Conservation (phyloP, 495 filamentous ascomycete species). For the Podospora didyma region DNA sequence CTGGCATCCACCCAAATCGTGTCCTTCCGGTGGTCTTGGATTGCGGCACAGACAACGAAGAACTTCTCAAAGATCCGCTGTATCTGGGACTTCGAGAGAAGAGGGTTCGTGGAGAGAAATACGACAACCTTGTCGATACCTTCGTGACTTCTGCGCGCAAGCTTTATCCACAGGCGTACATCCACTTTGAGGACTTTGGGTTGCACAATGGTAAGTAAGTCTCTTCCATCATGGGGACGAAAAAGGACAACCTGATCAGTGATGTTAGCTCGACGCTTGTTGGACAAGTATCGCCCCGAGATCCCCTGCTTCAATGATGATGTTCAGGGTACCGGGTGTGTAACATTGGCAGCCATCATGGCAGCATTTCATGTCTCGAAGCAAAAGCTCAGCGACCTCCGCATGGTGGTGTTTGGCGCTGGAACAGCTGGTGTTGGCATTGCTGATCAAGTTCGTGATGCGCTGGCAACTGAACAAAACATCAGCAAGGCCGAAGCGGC, state of each 20-base stretch:
- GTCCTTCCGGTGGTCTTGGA: slow-evolving; percentile 83
- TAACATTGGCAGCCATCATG: slow-evolving; percentile 79
- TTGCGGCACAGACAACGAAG: slow-evolving; percentile 79
- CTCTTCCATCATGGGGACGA: not conserved
- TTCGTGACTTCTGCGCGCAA: slow-evolving; percentile 66
- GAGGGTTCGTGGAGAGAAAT: slow-evolving; percentile 65
- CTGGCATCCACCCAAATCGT: slow-evolving; percentile 75
- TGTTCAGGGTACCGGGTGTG: slow-evolving; percentile 84
- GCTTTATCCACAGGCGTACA: slow-evolving; percentile 73
- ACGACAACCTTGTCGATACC: slow-evolving; percentile 71
- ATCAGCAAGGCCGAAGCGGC: slow-evolving; percentile 70
- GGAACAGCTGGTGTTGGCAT: slow-evolving; percentile 88
- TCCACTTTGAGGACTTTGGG: slow-evolving; percentile 74
- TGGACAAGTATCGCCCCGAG: slow-evolving; percentile 66
- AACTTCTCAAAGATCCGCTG: slow-evolving; percentile 71
- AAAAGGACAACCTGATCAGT: not conserved
- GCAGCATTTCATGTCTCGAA: slow-evolving; percentile 66
- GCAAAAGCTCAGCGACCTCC: slow-evolving; percentile 60
- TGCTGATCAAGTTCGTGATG: slow-evolving; percentile 77
- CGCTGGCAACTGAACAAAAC: slow-evolving; percentile 63
- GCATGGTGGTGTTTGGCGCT: slow-evolving; percentile 72
- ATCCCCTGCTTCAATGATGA: slow-evolving; percentile 91
- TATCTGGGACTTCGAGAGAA: slow-evolving; percentile 72
- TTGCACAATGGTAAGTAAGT: slow-evolving; percentile 45
- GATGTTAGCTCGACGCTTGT: slow-evolving; percentile 52